A percentile compares a stretch with the other conserved stretches of the same genome.
These are phyloP conservation scores for Fraxinus sp. DNA, from an alignment of 305 asterid genomes.

Conservation along the genomic window DNA sequence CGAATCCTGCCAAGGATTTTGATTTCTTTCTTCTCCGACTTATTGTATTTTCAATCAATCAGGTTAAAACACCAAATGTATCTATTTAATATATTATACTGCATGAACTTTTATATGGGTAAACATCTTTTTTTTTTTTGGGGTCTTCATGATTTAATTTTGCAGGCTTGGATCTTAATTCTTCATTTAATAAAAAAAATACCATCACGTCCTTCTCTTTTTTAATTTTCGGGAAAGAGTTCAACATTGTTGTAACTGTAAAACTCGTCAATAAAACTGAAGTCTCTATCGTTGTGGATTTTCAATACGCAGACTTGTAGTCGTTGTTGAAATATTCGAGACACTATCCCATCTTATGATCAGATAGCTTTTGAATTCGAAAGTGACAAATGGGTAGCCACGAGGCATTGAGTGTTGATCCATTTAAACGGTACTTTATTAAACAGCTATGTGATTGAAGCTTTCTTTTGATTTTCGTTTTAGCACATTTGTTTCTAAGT, in stretches of 20 bases:
- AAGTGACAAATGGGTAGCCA: conserved; percentile 38
- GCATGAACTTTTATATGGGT: background rate
- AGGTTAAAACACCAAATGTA: background rate
- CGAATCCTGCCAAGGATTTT: background rate
- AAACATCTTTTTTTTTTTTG: no score
- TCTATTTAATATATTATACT: background rate
- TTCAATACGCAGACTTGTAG: background rate
- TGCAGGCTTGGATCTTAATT: background rate
- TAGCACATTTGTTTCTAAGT: background rate
- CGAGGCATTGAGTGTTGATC: conserved; percentile 37
- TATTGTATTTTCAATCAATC: background rate
- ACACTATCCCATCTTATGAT: background rate
- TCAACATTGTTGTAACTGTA: background rate
- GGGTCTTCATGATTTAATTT: background rate
- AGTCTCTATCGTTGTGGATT: background rate
- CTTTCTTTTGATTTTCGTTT: background rate
- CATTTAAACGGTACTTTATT: conserved; percentile 61
- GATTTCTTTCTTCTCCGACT: background rate
- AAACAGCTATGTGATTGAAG: conserved; percentile 2
- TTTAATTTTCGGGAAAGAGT: background rate
- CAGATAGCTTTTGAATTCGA: background rate
- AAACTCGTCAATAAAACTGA: background rate
- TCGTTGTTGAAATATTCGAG: background rate
- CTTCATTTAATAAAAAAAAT: background rate
- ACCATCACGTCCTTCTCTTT: background rate